Percentiles rank a stretch among this genome's conserved stretches.
These are phyloP conservation scores for Fusarium setosum DNA, from an alignment of 2,329 filamentous ascomycete species.

Conservation along the genomic window DNA sequence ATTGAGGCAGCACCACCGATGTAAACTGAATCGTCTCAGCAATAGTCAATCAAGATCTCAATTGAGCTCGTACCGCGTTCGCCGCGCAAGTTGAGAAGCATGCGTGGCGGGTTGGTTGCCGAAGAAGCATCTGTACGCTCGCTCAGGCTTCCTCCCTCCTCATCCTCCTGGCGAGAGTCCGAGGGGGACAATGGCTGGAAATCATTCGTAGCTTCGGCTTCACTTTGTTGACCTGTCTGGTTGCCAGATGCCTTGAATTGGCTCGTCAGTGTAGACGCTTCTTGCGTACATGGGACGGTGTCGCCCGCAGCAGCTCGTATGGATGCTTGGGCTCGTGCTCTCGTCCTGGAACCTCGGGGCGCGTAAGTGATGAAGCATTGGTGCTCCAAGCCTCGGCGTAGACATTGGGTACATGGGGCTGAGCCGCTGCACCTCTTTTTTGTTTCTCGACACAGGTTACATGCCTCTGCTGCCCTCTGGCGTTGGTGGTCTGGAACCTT, in stretches of 20 bases:
- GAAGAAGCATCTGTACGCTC: constrained; percentile 23
- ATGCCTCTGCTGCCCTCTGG: constrained; percentile 60
- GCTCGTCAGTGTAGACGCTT: background rate
- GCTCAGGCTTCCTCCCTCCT: constrained; percentile 27
- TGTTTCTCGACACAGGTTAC: constrained; percentile 58
- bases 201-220: constrained; percentile 19
- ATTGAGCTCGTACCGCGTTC: constrained; percentile 56
- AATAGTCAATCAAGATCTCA: background rate
- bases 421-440: constrained; percentile 64
- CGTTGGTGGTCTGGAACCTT: constrained; percentile 62
- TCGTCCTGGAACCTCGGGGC: constrained; percentile 42
- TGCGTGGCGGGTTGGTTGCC: constrained; percentile 45
- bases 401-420: constrained; percentile 60
- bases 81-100: constrained; percentile 64
- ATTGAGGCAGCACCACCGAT: constrained; percentile 63
- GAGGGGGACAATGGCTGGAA: constrained; percentile 45
- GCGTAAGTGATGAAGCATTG: constrained; percentile 51
- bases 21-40: constrained; percentile 51
- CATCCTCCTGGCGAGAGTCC: constrained; percentile 42
- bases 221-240: constrained; percentile 1
- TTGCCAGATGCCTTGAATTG: background rate
- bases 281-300: background rate
- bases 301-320: constrained; percentile 11
- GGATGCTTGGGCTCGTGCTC: constrained; percentile 26
- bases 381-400: constrained; percentile 53